These are phyloP conservation scores for Xylariales sp. DNA, from an alignment of 2,329 filamentous ascomycete genomes.

Conservation along the genomic window DNA sequence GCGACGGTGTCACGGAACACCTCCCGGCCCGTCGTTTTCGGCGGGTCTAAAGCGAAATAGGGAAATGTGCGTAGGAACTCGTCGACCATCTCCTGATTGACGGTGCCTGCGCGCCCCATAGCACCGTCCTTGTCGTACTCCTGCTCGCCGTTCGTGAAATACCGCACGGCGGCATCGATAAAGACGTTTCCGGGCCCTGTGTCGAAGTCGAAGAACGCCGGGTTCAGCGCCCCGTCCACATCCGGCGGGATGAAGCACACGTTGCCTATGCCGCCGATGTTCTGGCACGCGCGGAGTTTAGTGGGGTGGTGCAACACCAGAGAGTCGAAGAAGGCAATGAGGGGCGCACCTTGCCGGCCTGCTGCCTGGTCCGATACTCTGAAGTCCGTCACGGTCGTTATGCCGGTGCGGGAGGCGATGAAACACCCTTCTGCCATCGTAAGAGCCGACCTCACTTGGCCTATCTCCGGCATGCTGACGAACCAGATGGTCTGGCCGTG, in stretches of 20 bases:
- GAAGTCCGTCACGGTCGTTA: conserved; percentile 70
- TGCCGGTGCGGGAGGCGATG: conserved; percentile 64
- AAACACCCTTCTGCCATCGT: conserved; percentile 69
- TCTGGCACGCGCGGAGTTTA: conserved; percentile 69
- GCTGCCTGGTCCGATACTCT: conserved; percentile 66
- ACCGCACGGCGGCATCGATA: conserved; percentile 66
- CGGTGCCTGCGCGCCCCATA: conserved; percentile 60
- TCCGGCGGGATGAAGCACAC: conserved; percentile 69
- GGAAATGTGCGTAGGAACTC: conserved; percentile 59
- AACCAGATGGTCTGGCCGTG: conserved; percentile 71
- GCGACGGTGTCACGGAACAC: conserved; percentile 64
- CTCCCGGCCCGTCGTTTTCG: conserved; percentile 69
- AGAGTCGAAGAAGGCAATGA: conserved; percentile 68
- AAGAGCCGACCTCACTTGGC: conserved; percentile 60
- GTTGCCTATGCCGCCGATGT: conserved; percentile 71
- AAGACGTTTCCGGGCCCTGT: conserved; percentile 68
- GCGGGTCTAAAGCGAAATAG: conserved; percentile 63
- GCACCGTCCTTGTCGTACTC: conserved; percentile 64
- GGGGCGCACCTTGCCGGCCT: conserved; percentile 65
- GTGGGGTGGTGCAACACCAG: conserved; percentile 66
- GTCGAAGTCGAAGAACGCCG: conserved; percentile 61
- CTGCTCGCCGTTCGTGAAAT: conserved; percentile 62
- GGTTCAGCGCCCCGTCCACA: conserved; percentile 50
- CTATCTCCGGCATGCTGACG: conserved; percentile 62
- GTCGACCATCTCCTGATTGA: conserved; percentile 64